Percentiles rank a stretch among this genome's conserved stretches.
phyloP scores from a whole-genome alignment of 495 filamentous ascomycete genomes.

The Apodospora peruviana region DNA sequence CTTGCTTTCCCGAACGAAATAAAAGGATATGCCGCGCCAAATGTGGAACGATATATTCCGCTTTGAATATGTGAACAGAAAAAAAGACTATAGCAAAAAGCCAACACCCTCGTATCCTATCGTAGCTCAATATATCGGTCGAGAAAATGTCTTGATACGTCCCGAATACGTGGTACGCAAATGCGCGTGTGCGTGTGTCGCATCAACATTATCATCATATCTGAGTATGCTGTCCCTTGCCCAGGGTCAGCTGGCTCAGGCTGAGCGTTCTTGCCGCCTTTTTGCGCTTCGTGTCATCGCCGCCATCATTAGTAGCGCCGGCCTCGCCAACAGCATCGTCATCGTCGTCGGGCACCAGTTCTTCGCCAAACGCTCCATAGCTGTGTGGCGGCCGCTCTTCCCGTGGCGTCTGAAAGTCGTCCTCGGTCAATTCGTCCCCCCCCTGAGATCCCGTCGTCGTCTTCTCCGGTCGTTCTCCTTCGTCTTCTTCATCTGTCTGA shows the following conservation, averaged over 20 bases:
- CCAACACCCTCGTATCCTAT: too few species aligned
- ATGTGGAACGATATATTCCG: too few species aligned
- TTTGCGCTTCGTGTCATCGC: slow-evolving; percentile 31
- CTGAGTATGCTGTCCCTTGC: slow-evolving; percentile 22
- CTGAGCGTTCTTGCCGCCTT: slow-evolving; percentile 43
- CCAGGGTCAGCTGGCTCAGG: slow-evolving; percentile 44
- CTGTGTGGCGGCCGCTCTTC: slow-evolving; percentile 28
- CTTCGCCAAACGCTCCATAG: slow-evolving; percentile 42
- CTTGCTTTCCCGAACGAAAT: too few species aligned
- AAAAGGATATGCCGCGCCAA: too few species aligned
- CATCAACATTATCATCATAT: slow-evolving; percentile 23
- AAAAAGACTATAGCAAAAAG: too few species aligned
- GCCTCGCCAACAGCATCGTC: slow-evolving; percentile 14
- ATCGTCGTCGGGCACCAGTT: slow-evolving; percentile 27
- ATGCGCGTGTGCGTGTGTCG: too few species aligned
- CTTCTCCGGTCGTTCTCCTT: slow-evolving; percentile 16
- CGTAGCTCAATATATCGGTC: too few species aligned
- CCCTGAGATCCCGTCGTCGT: slow-evolving; percentile 10
- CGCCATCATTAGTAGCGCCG: slow-evolving; percentile 8
- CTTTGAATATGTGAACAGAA: too few species aligned
- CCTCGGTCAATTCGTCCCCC: slow-evolving; percentile 27
- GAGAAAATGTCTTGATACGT: too few species aligned
- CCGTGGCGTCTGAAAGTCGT: slow-evolving; percentile 37
- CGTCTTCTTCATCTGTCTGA: slow-evolving; percentile 23
- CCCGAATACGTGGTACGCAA: too few species aligned